phyloP scores from a whole-genome alignment of 78 protist species.

The Dictyostelium intermedium region DNA sequence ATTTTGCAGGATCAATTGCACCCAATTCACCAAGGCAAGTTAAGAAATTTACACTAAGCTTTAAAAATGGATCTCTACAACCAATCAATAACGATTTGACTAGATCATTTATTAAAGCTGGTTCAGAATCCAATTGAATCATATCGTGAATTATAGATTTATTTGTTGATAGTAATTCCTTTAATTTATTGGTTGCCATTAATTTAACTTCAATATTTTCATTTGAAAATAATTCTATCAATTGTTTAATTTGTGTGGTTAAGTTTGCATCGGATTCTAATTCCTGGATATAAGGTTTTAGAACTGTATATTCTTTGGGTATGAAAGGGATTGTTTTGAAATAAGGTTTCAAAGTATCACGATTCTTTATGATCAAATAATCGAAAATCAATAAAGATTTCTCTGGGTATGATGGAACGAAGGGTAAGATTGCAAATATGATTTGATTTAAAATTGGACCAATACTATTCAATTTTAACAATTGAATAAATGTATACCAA shows the following conservation, averaged over 20 bases:
- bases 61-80: conserved; percentile 41
- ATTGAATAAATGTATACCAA: conserved; percentile 53
- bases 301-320: conserved; percentile 9
- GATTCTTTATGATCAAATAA: conserved; percentile 30
- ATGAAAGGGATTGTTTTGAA: conserved; percentile 62
- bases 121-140: not conserved
- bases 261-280: not conserved
- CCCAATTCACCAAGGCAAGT: conserved; percentile 77
- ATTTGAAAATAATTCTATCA: conserved; percentile 38
- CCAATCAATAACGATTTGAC: conserved; percentile 38
- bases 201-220: conserved; percentile 19
- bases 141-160: not conserved
- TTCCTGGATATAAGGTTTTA: not conserved
- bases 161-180: not conserved
- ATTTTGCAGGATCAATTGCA: conserved; percentile 64
- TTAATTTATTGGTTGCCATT: conserved; percentile 17
- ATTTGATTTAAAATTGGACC: conserved; percentile 69
- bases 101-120: conserved; percentile 7
- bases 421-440: conserved; percentile 12
- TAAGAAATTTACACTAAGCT: conserved; percentile 2
- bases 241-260: not conserved
- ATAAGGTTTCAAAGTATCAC: not conserved
- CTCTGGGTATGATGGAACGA: not conserved
- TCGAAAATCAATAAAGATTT: conserved; percentile 15
- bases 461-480: conserved; percentile 19